phyloP scores from a whole-genome alignment of 768 basidiomycete species.

The Mrakia frigida region DNA sequence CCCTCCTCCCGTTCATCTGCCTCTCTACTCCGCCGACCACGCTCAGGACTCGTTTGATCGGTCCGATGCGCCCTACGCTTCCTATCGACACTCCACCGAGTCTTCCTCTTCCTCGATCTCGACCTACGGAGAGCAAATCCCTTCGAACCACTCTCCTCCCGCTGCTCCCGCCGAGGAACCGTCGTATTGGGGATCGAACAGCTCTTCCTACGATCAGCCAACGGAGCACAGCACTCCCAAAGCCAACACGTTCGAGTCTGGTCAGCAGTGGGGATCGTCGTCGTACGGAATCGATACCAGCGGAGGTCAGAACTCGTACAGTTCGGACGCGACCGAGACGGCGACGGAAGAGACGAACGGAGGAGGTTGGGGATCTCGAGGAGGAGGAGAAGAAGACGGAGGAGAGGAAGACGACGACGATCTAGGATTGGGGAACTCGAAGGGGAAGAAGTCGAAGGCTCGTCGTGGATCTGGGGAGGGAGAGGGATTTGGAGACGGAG shows the following conservation, averaged over 20 bases:
- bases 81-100: not conserved
- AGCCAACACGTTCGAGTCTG: conserved; percentile 2
- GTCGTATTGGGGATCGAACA: not conserved
- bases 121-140: conserved; percentile 14
- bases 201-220: not conserved
- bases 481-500: not conserved
- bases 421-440: conserved; percentile 81
- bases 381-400: conserved; percentile 13
- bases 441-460: conserved; percentile 39
- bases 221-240: conserved; percentile 8
- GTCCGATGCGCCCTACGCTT: not conserved
- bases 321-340: conserved; percentile 1
- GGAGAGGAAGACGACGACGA: conserved; percentile 70
- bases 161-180: not conserved
- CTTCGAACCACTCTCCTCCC: not conserved
- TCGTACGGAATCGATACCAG: conserved; percentile 1
- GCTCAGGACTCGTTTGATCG: conserved; percentile 5
- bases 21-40: conserved; percentile 11
- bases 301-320: not conserved
- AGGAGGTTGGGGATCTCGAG: not conserved
- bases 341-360: not conserved
- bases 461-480: not conserved
- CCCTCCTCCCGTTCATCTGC: conserved; percentile 33
- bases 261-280: conserved; percentile 21
- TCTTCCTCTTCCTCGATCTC: conserved; percentile 3